These are phyloP conservation scores for Coemansia sp. DNA, from an alignment of 192 early-diverging fungal genomes.

Conservation along the genomic window DNA sequence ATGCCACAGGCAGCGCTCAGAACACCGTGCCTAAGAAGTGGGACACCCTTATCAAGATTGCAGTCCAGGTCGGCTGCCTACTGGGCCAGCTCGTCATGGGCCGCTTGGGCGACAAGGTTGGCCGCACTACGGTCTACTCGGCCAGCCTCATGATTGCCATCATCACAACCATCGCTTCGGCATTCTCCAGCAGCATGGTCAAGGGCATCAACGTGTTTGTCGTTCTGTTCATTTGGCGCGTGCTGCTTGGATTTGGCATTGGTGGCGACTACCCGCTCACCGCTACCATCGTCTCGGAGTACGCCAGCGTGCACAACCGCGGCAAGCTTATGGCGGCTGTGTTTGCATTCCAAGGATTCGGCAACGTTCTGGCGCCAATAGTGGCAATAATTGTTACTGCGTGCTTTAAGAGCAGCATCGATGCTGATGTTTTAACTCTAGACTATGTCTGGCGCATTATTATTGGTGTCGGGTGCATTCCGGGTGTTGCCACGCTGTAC, in stretches of 20 bases:
- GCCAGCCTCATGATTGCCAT: constrained; percentile 86
- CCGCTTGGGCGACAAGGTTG: constrained; percentile 77
- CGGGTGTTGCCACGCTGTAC: constrained; percentile 78
- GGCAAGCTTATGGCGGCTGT: constrained; percentile 86
- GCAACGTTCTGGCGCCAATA: constrained; percentile 72
- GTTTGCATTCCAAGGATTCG: constrained; percentile 90
- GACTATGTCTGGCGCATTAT: constrained; percentile 89
- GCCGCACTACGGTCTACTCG: constrained; percentile 85
- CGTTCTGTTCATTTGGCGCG: constrained; percentile 78
- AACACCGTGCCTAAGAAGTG: constrained; percentile 58
- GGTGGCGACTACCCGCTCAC: constrained; percentile 93
- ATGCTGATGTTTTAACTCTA: constrained; percentile 56
- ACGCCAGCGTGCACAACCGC: constrained; percentile 68
- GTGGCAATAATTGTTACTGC: constrained; percentile 66
- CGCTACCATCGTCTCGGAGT: constrained; percentile 87
- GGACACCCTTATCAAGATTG: constrained; percentile 80
- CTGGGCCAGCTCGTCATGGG: constrained; percentile 88
- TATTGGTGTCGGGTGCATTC: constrained; percentile 76
- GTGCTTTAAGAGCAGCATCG: constrained; percentile 61
- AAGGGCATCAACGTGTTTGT: constrained; percentile 60
- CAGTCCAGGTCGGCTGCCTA: constrained; percentile 81
- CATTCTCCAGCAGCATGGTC: constrained; percentile 64
- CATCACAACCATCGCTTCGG: constrained; percentile 71
- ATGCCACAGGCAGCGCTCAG: constrained; percentile 15
- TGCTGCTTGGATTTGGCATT: constrained; percentile 85